Evolutionary conservation across 2,329 filamentous ascomycete species (phyloP), one percentile per base, ranked within the genome.

Genomic region (Zarea fungicola): DNA sequence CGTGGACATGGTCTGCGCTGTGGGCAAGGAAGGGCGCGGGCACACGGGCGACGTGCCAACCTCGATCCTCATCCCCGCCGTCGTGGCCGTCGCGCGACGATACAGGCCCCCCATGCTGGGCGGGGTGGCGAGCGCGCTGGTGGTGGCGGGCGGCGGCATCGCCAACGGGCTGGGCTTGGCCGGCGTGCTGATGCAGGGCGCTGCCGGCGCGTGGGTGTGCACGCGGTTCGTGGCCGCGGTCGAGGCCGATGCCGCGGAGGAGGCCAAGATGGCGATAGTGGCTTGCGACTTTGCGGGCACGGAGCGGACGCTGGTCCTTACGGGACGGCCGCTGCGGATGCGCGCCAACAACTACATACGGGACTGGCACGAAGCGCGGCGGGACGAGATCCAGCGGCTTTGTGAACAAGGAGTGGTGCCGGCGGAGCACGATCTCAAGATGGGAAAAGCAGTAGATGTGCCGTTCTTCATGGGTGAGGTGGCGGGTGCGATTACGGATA

Each of bases 391-490:
- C 60, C 82, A 78, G 68, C 77, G 80, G 65, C 71, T 96, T 64
- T 91, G 86, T 31, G 81, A 84, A 28, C 72, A 75, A 56, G 92
- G 92, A 1, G 69, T 95, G 25, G 84, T 95, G 53, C 92, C 92
- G 1, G 73, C 96, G 55, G 81, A 85, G 68, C 76, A 88, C 61
- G 92, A 97, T 63, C 74, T 95, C 60, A 87, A 95, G 43, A 76
- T 89, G 46, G 87, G 85, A 1, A 85, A 83, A 50, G 89, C 95
- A 32, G 73, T 95, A 9, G 92, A 96, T 61, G 73, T 87, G 48
- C 92, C 92, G 11, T 90, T 91, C 66, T 63, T 96, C 60, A 96
- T 96, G 92, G 92, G 92, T 1, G 89, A 96, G 71, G 91, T 96
- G 6, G 87, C 89, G 1, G 91, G 87, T 2, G 77, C 83, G 1